These are phyloP conservation scores for Ophiocordyceps robertsii DNA, from an alignment of 2,329 filamentous ascomycete species.

Conservation along the genomic window DNA sequence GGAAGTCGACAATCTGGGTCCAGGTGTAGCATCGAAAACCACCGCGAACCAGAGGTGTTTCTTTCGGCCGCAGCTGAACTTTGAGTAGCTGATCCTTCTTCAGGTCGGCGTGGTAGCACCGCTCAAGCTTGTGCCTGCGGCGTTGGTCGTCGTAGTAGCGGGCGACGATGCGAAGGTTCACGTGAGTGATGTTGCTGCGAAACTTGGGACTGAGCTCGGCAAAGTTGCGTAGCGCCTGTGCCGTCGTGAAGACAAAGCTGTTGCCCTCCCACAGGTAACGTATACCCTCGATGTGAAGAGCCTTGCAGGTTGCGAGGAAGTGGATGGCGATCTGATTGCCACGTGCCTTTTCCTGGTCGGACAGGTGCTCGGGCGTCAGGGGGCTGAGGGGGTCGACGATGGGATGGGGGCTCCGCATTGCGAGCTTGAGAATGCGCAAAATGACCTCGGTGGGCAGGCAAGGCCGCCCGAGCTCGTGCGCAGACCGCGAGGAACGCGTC, in stretches of 20 bases:
- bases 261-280: slow-evolving; percentile 38
- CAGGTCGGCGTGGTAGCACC: slow-evolving; percentile 28
- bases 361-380: slow-evolving; percentile 27
- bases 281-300: slow-evolving; percentile 34
- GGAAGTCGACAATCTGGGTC: slow-evolving; percentile 39
- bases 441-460: slow-evolving; percentile 39
- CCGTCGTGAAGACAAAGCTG: slow-evolving; percentile 40
- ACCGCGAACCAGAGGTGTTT: slow-evolving; percentile 31
- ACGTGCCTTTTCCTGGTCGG: slow-evolving; percentile 27
- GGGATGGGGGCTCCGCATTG: slow-evolving; percentile 32
- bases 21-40: slow-evolving; percentile 42
- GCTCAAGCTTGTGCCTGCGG: slow-evolving; percentile 26
- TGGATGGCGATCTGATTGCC: slow-evolving; percentile 37
- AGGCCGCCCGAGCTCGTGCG: slow-evolving; percentile 19
- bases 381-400: slow-evolving; percentile 41
- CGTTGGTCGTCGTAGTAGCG: slow-evolving; percentile 40
- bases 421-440: slow-evolving; percentile 36
- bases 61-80: slow-evolving; percentile 28
- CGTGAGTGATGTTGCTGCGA: slow-evolving; percentile 28
- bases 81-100: slow-evolving; percentile 27
- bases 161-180: slow-evolving; percentile 40
- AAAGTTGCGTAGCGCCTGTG: slow-evolving; percentile 34
- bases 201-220: slow-evolving; percentile 27
- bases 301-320: slow-evolving; percentile 37
- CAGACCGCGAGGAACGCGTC: slow-evolving; percentile 15